Conservation (phyloP, 1,139 yeast genomes). For the Suhomyces chickasaworum region DNA sequence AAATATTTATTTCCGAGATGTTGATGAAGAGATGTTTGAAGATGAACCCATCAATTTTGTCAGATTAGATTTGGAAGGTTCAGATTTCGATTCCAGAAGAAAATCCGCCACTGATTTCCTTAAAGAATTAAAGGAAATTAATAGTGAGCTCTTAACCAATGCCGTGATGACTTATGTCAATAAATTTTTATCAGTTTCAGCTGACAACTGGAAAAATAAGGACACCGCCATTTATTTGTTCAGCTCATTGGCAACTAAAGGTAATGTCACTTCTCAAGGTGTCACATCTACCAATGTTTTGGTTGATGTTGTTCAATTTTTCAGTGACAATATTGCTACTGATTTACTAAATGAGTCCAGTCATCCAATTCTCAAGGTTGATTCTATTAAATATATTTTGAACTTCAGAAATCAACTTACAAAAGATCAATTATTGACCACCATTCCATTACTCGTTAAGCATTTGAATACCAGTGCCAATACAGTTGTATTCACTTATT, state of each 20-base stretch:
- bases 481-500: conserved; percentile 87
- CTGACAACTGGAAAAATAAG: conserved; percentile 72
- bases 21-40: conserved; percentile 91
- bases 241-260: conserved; percentile 88
- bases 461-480: conserved; percentile 61
- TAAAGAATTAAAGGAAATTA: conserved; percentile 79
- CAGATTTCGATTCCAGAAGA: conserved; percentile 90
- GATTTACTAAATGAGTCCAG: conserved; percentile 60
- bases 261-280: conserved; percentile 80
- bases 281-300: conserved; percentile 84
- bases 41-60: conserved; percentile 95
- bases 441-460: conserved; percentile 76
- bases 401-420: conserved; percentile 91
- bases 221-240: conserved; percentile 87
- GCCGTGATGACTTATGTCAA: conserved; percentile 78
- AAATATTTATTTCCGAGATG: conserved; percentile 77
- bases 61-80: conserved; percentile 91
- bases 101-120: conserved; percentile 89
- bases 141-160: conserved; percentile 72
- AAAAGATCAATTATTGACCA: conserved; percentile 75
- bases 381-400: conserved; percentile 88
- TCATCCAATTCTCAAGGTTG: conserved; percentile 81
- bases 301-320: conserved; percentile 85
- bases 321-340: conserved; percentile 75
- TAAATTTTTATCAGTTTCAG: conserved; percentile 54